Evolutionary conservation across 306 rosid genomes (phyloP).

Genomic region (Lathyrus aphaca): DNA sequence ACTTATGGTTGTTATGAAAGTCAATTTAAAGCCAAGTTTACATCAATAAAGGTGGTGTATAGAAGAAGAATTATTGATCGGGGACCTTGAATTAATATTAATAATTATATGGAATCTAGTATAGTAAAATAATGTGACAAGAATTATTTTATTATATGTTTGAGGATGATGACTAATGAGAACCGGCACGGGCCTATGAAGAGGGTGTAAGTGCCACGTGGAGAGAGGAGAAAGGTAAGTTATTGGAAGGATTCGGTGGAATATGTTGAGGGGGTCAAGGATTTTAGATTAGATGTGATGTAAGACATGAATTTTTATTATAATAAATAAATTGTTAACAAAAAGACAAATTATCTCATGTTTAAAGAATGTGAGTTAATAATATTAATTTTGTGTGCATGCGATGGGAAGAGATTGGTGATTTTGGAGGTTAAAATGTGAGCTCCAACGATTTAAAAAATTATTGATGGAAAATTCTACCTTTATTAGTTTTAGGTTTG

Average conservation of each 20-base stretch:
- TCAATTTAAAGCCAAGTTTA: conserved; percentile 51
- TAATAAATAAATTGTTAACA: conserved; percentile 5
- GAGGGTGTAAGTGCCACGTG: conserved; percentile 69
- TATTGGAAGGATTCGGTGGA: conserved; percentile 55
- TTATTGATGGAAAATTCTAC: too few species aligned
- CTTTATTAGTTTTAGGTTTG: too few species aligned
- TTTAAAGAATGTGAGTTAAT: background rate
- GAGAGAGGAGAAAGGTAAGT: conserved; percentile 49
- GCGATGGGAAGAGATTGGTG: too few species aligned
- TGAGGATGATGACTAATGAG: conserved; percentile 38
- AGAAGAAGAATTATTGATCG: conserved; percentile 32
- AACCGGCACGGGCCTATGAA: conserved; percentile 56
- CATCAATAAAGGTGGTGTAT: conserved; percentile 46
- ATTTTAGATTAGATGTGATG: background rate
- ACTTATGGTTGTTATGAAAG: conserved; percentile 47
- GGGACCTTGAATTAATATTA: conserved; percentile 20
- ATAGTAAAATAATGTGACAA: conserved; percentile 35
- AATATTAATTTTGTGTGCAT: background rate
- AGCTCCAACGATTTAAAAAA: too few species aligned
- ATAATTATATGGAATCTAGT: conserved; percentile 25
- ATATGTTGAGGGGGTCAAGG: conserved; percentile 65
- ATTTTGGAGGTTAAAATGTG: too few species aligned
- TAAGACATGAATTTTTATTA: background rate
- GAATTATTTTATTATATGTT: background rate
- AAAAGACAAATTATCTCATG: background rate